Base-by-base conservation (phyloP, 768 basidiomycete species). In the Suillus occidentalis region DNA sequence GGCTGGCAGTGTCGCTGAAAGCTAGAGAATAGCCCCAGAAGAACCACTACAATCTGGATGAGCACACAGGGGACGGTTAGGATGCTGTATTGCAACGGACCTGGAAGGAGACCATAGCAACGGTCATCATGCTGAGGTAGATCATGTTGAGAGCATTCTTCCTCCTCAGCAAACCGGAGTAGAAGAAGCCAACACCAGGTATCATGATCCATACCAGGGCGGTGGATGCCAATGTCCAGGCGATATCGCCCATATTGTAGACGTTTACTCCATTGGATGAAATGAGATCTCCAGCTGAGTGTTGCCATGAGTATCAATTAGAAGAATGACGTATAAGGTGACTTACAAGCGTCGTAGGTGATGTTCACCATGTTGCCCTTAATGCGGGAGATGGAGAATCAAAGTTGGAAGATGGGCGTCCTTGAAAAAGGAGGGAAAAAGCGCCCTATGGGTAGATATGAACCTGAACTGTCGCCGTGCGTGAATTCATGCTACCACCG, bases 11-110 rank as follows among this genome's bases (percentile, higher is more conserved):
- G 16, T 94, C 91, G 66, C 89, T 91, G 80, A 99, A 99, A 0
- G 96, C 86, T 28, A 99, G 82, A 2, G 94, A 95, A 79, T 85
- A 98, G 2, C 96, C 96, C 96, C 96, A 97, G 83, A 97, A 95
- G 82, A 94, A 95, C 94, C 94, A 96, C 90, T 95, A 67, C 18
- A 65, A 66, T 39, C 9, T 45, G 6, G 40, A 28, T 72, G 22
- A 69, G 69, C 10, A 59, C 47, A n/a, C 52, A 37, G 7, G 9
- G 25, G 37, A 52, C 55, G 36, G 55, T 31, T 36, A 3, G 31
- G 10, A 25, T 10, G 0, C n/a, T 34, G 25, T 25, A 3, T 25
- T 9, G 1, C 12, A 10, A 8, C 86, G 65, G 66, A 92, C 93
- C 82, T 94, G 90, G 80, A 95, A 94, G 5, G 89, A 89, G 39